Evolutionary conservation across 164 flowering plant genomes (phyloP).

Genomic region (Paratinospora sagittata): DNA sequence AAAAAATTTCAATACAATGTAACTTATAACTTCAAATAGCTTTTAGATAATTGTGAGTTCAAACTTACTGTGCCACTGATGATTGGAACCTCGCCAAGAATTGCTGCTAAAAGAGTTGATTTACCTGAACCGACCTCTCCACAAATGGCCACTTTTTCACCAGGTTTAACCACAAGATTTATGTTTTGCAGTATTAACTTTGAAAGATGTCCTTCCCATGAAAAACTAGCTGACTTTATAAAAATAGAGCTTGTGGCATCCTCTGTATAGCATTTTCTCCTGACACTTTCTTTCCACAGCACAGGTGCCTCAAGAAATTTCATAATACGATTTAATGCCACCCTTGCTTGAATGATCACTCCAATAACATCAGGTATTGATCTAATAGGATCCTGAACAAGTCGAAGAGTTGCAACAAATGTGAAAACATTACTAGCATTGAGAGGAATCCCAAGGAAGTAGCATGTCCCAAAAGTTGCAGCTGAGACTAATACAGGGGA

Average conservation of each 20-base stretch:
- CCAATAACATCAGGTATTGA: conserved; percentile 48
- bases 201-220: conserved; percentile 39
- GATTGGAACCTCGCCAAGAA: conserved; percentile 58
- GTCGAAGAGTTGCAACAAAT: conserved; percentile 58
- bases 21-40: neutral
- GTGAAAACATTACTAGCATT: conserved; percentile 68
- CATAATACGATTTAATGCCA: conserved; percentile 42
- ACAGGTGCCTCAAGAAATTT: conserved; percentile 65
- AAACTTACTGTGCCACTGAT: conserved; percentile 46
- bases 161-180: conserved; percentile 33
- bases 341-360: conserved; percentile 53
- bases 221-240: conserved; percentile 28
- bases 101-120: conserved; percentile 61
- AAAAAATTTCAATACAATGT: neutral
- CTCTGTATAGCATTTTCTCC: conserved; percentile 6
- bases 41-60: neutral
- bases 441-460: conserved; percentile 45
- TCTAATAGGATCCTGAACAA: conserved; percentile 65
- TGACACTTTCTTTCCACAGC: conserved; percentile 26
- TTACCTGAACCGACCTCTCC: conserved; percentile 77
- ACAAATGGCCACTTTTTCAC: conserved; percentile 54
- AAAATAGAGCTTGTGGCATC: conserved; percentile 21
- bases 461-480: conserved; percentile 57
- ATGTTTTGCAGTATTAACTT: conserved; percentile 41
- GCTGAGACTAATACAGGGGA: conserved; percentile 60